Evolutionary conservation across 805 yeast species (phyloP), one percentile per base, ranked within the genome.

Genomic region (Sungouiozyma intestinalis): DNA sequence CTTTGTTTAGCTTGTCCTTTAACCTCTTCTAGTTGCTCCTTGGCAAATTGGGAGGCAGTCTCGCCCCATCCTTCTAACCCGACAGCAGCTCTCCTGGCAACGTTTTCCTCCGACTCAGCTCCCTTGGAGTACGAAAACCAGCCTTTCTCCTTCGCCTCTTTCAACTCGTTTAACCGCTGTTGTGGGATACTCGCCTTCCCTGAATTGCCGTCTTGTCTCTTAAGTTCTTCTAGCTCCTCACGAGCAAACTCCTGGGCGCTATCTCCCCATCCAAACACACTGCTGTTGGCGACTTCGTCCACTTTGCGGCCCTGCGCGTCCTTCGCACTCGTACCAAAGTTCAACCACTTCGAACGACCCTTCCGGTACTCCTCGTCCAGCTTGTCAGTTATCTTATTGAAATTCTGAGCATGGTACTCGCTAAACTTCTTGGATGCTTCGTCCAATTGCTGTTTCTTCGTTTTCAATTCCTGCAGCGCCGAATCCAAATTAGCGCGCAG

Each of bases 11-110:
- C 3, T 66, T 69, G 55, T 19, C 52, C 49, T 27, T 56, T 55
- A 3, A 63, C 41, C 39, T 65, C 70, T 13, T 57, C 56, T 40
- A 62, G 55, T 46, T 69, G 69, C 18, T 72, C 76, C 14, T 57
- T 54, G 1, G 76, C 68, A 44, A 68, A 62, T 29, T 58, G 63
- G 11, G 64, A 55, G 4, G 74, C 76, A 38, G 58, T 52, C 38
- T 67, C 69, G 16, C 75, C 74, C 72, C 73, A 70, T 3, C 74
- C 75, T 41, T 65, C 58, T 8, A 68, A 55, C 0, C 71, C 60
- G 20, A 53, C 55, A 19, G 60, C 58, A 1, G 73, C 60, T 3
- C 49, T 48, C 34, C 57, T 51, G 2, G 69, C 69, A 19, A 69
- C 44, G 9, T 55, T 54, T 15, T 46, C 55, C 35, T 66, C 71